These are phyloP conservation scores for Yamagishiella unicocca DNA, from an alignment of 139 green algal genomes.

Conservation along the genomic window DNA sequence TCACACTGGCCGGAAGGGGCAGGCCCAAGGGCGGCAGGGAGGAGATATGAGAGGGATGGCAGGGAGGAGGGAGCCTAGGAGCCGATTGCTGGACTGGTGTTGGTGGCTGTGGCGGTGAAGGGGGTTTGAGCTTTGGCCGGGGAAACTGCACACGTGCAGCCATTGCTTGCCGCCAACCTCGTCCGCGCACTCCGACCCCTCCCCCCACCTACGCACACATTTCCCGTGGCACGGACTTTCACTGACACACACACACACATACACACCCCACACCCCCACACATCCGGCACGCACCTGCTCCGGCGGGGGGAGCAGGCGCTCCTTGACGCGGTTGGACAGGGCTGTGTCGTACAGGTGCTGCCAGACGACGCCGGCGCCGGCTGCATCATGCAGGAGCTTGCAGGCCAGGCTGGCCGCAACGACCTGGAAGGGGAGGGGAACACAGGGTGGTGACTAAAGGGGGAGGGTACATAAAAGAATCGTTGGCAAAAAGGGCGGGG, in stretches of 20 bases:
- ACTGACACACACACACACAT: too few species aligned
- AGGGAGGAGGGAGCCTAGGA: background rate
- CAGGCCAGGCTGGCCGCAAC: background rate
- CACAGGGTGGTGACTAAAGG: background rate
- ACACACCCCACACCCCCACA: too few species aligned
- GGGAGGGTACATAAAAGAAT: background rate
- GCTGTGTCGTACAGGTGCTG: constrained; percentile 13
- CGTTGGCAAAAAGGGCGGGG: background rate
- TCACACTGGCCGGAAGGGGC: background rate
- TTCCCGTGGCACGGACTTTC: too few species aligned
- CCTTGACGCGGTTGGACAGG: background rate
- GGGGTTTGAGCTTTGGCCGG: background rate
- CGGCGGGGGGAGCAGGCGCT: background rate
- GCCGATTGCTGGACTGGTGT: too few species aligned
- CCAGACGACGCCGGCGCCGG: background rate
- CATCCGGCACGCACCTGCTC: background rate
- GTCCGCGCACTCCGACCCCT: background rate
- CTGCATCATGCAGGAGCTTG: background rate
- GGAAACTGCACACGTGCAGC: background rate
- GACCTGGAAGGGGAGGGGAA: background rate
- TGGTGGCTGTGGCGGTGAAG: too few species aligned
- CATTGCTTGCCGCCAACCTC: background rate
- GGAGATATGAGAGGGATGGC: background rate
- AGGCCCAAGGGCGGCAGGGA: background rate
- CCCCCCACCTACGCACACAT: too few species aligned